These are phyloP conservation scores for Porodaedalea pini DNA, from an alignment of 1,284 basidiomycete species.

Conservation along the genomic window DNA sequence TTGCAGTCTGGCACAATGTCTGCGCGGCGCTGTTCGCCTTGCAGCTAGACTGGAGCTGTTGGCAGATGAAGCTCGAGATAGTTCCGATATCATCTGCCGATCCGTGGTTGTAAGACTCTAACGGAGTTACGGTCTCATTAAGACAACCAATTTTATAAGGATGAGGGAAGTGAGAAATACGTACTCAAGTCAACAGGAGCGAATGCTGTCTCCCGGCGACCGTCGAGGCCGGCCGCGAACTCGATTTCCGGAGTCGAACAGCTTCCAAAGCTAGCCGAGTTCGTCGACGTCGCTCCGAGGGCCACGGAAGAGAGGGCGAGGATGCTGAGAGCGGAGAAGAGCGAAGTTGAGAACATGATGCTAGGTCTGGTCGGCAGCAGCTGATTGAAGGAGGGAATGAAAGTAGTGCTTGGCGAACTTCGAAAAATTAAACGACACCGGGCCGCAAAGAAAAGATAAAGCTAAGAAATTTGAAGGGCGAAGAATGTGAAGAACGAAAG, in stretches of 20 bases:
- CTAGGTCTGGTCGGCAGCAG: constrained; percentile 4
- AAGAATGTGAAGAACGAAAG: background rate
- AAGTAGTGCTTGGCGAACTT: constrained; percentile 5
- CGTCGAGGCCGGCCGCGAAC: constrained; percentile 25
- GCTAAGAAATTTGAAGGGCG: background rate
- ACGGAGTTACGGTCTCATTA: background rate
- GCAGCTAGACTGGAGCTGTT: constrained; percentile 23
- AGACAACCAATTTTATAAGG: background rate
- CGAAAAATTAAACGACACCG: constrained; percentile 12
- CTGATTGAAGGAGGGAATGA: background rate
- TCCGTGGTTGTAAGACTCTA: constrained; percentile 21
- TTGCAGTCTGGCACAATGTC: constrained; percentile 15
- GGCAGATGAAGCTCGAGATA: constrained; percentile 24
- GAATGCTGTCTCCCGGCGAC: constrained; percentile 24
- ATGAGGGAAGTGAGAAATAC: constrained; percentile 1
- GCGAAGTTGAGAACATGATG: constrained; percentile 32
- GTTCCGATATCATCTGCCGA: constrained; percentile 23
- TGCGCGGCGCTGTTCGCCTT: constrained; percentile 18
- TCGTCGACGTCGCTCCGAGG: constrained; percentile 13
- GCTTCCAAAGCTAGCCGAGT: constrained; percentile 21
- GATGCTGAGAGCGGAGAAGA: constrained; percentile 32
- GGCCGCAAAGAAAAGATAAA: constrained; percentile 2
- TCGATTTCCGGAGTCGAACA: constrained; percentile 22
- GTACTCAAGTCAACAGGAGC: constrained; percentile 21
- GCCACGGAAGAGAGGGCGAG: constrained; percentile 26